Evolutionary conservation across 225 moss, liverwort and hornwort genomes (phyloP).

Genomic region (Ulota crispa): DNA sequence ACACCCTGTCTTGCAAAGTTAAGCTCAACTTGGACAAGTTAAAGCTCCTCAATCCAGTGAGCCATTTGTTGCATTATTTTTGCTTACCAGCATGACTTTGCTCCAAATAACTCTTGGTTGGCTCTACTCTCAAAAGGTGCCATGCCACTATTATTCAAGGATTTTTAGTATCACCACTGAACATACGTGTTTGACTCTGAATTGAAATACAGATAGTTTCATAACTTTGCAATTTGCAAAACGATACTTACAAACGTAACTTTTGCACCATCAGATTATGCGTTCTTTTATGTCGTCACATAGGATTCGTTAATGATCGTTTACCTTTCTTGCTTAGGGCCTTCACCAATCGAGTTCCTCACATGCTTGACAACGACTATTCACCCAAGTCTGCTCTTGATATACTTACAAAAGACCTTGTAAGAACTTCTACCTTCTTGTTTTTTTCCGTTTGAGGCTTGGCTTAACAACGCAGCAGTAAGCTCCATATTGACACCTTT

Average conservation of each 20-base stretch:
- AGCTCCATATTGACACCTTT: constrained; percentile 9
- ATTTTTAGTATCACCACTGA: background rate
- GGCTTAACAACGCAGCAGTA: background rate
- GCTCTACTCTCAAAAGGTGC: background rate
- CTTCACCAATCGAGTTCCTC: constrained; percentile 76
- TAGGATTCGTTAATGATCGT: background rate
- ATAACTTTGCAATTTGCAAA: background rate
- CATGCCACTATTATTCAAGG: background rate
- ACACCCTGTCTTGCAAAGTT: background rate
- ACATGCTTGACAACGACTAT: constrained; percentile 70
- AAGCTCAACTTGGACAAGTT: background rate
- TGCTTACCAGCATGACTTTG: background rate
- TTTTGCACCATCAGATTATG: background rate
- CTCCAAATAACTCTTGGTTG: background rate
- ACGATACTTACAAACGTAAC: background rate
- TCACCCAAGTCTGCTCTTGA: constrained; percentile 65
- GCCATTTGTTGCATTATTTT: background rate
- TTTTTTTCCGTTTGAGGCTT: constrained; percentile 6
- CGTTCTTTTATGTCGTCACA: background rate
- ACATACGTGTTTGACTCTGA: background rate
- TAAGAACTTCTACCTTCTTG: constrained; percentile 37
- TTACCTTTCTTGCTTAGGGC: constrained; percentile 48
- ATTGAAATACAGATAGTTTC: background rate
- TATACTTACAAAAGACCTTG: constrained; percentile 67
- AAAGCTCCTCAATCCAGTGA: background rate